phyloP scores from a whole-genome alignment of 1,139 yeast species.

The Lodderomyces orthopsilosis region DNA sequence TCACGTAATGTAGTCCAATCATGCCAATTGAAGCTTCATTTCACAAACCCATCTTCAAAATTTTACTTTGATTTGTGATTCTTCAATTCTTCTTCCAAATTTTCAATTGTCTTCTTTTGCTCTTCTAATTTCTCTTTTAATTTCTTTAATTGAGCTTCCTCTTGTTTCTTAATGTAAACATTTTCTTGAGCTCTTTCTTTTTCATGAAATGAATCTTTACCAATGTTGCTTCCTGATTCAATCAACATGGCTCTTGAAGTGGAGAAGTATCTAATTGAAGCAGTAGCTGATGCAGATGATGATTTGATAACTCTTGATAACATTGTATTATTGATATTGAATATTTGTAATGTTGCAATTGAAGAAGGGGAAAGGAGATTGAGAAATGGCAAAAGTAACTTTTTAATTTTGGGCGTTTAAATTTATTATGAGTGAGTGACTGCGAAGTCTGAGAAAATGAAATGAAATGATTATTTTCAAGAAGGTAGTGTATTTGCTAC shows the following conservation, averaged over 20 bases:
- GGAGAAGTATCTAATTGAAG: conserved; percentile 34
- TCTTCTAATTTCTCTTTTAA: conserved; percentile 45
- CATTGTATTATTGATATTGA: conserved; percentile 19
- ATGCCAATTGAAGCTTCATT: no score
- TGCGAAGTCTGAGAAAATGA: neutral
- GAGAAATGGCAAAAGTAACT: no score
- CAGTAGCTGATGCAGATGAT: conserved; percentile 10
- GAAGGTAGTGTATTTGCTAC: neutral
- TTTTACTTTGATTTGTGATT: conserved; percentile 14
- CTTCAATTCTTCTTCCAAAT: conserved; percentile 42
- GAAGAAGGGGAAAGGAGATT: no score
- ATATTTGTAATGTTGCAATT: neutral
- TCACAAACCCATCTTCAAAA: no score
- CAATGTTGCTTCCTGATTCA: conserved; percentile 22
- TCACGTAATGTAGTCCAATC: no score
- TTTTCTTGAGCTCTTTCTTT: conserved; percentile 47
- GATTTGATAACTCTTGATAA: conserved; percentile 33
- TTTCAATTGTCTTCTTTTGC: conserved; percentile 44
- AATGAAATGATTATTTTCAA: no score
- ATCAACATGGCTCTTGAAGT: conserved; percentile 31
- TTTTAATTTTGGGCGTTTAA: neutral
- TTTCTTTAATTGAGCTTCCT: conserved; percentile 47
- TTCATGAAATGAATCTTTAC: conserved; percentile 36
- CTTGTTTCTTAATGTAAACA: conserved; percentile 45
- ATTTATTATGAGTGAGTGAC: neutral